Evolutionary conservation across 2,329 filamentous ascomycete species (phyloP).

Genomic region (Diaporthe aspalathi): DNA sequence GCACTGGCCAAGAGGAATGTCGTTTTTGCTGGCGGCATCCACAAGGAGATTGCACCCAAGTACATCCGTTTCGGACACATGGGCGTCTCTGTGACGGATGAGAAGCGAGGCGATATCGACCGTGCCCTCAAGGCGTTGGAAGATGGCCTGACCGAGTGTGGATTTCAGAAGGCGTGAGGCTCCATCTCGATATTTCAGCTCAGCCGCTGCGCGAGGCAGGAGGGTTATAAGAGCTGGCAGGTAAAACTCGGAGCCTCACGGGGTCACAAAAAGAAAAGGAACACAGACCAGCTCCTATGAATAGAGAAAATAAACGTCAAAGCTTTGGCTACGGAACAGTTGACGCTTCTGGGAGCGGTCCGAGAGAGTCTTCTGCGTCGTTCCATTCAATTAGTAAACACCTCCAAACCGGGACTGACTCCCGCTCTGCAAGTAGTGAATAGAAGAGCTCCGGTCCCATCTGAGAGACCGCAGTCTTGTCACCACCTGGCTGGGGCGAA

Average conservation of each 20-base stretch:
- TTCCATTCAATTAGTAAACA: constrained; percentile 26
- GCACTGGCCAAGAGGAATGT: constrained; percentile 88
- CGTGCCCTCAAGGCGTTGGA: constrained; percentile 84
- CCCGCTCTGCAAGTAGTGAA: not conserved
- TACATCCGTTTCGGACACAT: constrained; percentile 98
- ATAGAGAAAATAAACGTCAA: constrained; percentile 19
- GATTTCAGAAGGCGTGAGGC: constrained; percentile 64
- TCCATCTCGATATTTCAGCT: constrained; percentile 11
- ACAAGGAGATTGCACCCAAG: constrained; percentile 93
- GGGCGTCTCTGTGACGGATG: constrained; percentile 90
- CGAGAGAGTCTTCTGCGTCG: constrained; percentile 2
- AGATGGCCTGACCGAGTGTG: constrained; percentile 79
- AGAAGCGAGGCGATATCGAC: constrained; percentile 82
- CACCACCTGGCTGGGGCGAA: not conserved
- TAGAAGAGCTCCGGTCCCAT: not conserved
- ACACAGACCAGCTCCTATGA: not conserved
- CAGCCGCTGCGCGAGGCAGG: not conserved
- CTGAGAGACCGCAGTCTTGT: not conserved
- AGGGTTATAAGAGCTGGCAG: constrained; percentile 22
- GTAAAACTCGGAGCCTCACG: constrained; percentile 5
- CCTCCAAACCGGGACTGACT: not conserved
- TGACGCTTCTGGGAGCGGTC: constrained; percentile 1
- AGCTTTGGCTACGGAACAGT: not conserved
- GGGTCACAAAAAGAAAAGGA: constrained; percentile 1
- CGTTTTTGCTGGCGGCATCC: constrained; percentile 93